These are phyloP conservation scores for Sungouiella blattae DNA, from an alignment of 805 yeast genomes.

Conservation along the genomic window DNA sequence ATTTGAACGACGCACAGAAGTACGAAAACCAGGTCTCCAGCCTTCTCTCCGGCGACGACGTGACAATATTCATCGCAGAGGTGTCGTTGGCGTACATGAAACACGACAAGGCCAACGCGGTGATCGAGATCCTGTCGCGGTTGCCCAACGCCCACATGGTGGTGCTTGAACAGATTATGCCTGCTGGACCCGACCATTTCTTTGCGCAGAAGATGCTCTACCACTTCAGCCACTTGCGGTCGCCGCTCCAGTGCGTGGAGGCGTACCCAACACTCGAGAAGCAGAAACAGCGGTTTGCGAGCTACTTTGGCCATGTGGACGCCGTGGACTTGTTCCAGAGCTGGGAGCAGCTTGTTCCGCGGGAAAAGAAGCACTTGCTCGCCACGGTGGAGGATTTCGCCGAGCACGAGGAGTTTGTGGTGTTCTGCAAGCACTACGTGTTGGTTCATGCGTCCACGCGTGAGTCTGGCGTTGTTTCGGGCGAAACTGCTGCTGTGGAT, in stretches of 20 bases:
- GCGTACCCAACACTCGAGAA: constrained; percentile 48
- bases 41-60: constrained; percentile 25
- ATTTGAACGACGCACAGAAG: constrained; percentile 46
- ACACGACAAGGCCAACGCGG: constrained; percentile 59
- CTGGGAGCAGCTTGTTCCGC: constrained; percentile 49
- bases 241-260: constrained; percentile 66
- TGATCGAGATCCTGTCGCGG: constrained; percentile 47
- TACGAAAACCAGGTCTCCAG: constrained; percentile 30
- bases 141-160: constrained; percentile 56
- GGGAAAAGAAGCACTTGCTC: constrained; percentile 37
- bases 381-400: constrained; percentile 65
- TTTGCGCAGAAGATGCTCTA: constrained; percentile 72
- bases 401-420: constrained; percentile 77
- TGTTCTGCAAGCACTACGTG: constrained; percentile 73
- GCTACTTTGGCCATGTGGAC: constrained; percentile 49
- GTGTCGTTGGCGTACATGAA: constrained; percentile 81
- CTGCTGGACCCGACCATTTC: constrained; percentile 59
- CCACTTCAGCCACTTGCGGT: constrained; percentile 62
- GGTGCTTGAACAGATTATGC: constrained; percentile 68
- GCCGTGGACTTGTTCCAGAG: constrained; percentile 52
- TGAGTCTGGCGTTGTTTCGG: constrained; percentile 4
- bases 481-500: not conserved
- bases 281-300: constrained; percentile 50
- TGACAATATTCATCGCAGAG: constrained; percentile 70
- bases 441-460: constrained; percentile 63